Base-by-base conservation (phyloP, 2,329 filamentous ascomycete species). In the Pyrenophora seminiperda region DNA sequence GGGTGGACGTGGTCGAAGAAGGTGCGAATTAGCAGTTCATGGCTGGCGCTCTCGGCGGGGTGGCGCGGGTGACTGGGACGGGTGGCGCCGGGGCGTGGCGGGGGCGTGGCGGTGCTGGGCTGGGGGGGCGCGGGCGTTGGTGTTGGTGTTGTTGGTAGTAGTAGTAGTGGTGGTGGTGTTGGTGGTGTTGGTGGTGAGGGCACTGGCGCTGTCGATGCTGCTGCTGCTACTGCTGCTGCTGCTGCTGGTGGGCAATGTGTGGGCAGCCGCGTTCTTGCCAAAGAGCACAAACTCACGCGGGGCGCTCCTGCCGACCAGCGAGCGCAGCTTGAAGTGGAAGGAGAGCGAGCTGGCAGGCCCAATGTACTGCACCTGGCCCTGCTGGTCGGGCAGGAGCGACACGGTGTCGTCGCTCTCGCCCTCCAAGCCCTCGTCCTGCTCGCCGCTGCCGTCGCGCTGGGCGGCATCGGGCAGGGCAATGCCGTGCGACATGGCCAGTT, bases 301-400 rank as follows among this genome's bases (percentile, higher is more conserved):
- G 9, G 63, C 45, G 24, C 64, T 64, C 19, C 59, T 58, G 13
- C 73, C 72, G 13, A 76, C 68, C 14, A 77, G 62, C 2, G 66
- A 60, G 15, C 74, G 70, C 40, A 77, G 64, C 56, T 73, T 73
- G 30, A 76, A 56, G 48, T 76, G 73, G 56, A 77, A 76, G 3
- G 71, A 64, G 44, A 75, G 75, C 31, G 73, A 75, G 63, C 74
- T 76, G 32, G 69, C 67, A 1, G 72, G 74, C 1, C 75, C 75
- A 52, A 77, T 76, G 58, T 75, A 77, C 58, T 77, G 75, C 30
- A 69, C 72, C 59, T 76, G 75, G 5, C 75, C 75, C 47, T 77
- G 75, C 58, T 75, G 74, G 56, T 77, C 75, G 4, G 70, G 75
- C 14, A 77, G 62, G 17, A 71, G 56, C 24, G 69, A 66, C 41